Evolutionary conservation across 73 alveolate species (phyloP).

Genomic region (Uronychia binucleata): DNA sequence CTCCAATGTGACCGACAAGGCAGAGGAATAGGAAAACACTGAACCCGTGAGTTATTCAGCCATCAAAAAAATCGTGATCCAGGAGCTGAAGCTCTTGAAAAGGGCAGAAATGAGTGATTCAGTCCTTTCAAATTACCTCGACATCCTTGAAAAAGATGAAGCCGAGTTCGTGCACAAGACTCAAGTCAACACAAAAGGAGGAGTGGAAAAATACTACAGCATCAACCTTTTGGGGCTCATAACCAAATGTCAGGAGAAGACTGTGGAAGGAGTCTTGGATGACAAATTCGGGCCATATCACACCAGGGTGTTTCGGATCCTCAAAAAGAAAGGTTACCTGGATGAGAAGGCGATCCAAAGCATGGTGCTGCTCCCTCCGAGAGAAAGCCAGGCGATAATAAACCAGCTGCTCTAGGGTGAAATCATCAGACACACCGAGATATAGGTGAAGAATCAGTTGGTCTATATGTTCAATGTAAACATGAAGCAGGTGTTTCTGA

Average conservation of each 20-base stretch:
- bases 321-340: not conserved
- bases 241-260: not conserved
- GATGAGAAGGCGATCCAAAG: not conserved
- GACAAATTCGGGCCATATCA: not conserved
- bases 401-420: not conserved
- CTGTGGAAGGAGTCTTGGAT: not conserved
- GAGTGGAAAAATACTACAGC: not conserved
- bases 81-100: not conserved
- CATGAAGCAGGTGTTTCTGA: not conserved
- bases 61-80: not conserved
- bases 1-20: not conserved
- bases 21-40: not conserved
- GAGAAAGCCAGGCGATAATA: not conserved
- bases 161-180: not conserved
- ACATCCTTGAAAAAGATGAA: not conserved
- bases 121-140: not conserved
- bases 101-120: not conserved
- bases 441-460: not conserved
- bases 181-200: not conserved
- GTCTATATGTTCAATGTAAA: not conserved
- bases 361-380: not conserved
- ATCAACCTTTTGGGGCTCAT: not conserved
- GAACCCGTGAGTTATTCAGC: not conserved
- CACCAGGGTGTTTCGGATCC: not conserved
- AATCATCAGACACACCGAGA: not conserved